These are phyloP conservation scores for Backusella tarrabulga DNA, from an alignment of 192 early-diverging fungal species.

Conservation along the genomic window DNA sequence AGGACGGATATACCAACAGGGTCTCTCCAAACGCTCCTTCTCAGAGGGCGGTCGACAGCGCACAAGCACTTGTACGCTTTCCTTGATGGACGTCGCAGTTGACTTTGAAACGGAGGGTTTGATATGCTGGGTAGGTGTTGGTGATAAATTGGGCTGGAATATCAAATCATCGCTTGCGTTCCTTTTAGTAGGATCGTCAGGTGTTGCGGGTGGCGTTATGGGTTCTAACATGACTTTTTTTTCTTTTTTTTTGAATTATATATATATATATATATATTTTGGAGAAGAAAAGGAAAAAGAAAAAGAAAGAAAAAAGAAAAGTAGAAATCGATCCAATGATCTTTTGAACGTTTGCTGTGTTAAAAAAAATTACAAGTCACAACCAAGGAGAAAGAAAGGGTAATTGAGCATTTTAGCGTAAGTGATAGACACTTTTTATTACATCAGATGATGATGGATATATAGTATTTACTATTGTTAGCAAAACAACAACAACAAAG, in stretches of 20 bases:
- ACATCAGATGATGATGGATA: background rate
- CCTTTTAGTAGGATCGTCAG: background rate
- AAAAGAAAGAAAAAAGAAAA: background rate
- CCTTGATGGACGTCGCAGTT: background rate
- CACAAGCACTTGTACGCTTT: conserved; percentile 67
- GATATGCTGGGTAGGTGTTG: background rate
- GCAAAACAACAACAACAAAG: too few relatives aligned
- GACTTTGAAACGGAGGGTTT: conserved; percentile 4
- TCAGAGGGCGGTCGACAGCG: conserved; percentile 67
- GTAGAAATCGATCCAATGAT: background rate
- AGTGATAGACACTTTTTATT: background rate
- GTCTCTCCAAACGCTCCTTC: conserved; percentile 53
- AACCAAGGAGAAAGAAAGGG: background rate
- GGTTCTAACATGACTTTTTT: background rate
- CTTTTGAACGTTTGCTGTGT: background rate
- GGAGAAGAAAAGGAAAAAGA: too few relatives aligned
- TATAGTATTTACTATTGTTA: too few relatives aligned
- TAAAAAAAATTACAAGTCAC: background rate
- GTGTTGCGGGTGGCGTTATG: background rate
- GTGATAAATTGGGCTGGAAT: background rate
- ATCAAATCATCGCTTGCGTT: background rate
- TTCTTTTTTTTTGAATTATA: background rate
- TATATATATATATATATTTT: background rate
- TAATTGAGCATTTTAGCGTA: background rate
- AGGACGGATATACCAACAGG: conserved; percentile 42